Evolutionary conservation across 2,329 filamentous ascomycete genomes (phyloP), one percentile per base, ranked within the genome.

Genomic region (Fusarium sp.): DNA sequence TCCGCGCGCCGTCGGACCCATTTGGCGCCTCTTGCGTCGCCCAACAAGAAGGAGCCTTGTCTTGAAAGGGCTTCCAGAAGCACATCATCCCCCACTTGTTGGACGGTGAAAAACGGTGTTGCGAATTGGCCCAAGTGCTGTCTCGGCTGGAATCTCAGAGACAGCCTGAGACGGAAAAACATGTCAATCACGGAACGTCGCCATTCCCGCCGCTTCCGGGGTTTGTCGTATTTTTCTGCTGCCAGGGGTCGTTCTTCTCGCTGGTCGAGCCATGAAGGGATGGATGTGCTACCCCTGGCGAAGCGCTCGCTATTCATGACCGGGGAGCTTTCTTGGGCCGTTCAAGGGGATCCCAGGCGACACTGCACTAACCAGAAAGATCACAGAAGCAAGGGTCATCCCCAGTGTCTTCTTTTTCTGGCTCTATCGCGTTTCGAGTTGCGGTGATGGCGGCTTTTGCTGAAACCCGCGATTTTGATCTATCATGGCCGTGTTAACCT

Each of bases 381-480:
- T 46, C 42, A 42, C 49, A 46, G 49, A 36, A 57, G 33, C 27
- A 46, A 59, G 57, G 62, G 62, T 56, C 61, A 14, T 4, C 34
- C 29, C 27, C 61, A 60, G 53, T 50, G 50, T 42, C 44, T 67
- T 59, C 71, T 63, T 64, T 64, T 70, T 67, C 55, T 63, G 33
- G 62, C 62, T 50, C 36, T 64, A 54, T 64, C 34, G 42, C 53
- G 73, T 75, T 75, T 75, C 70, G 71, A 70, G 60, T 75, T 75
- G 58, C 71, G 73, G 73, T 68, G 68, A 53, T 54, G 23, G 44
- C 56, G 63, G 55, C n/a, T 44, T 27, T 58, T 44, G 40, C 57
- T 62, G 57, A 71, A 65, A 68, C 65, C 44, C 44, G 33, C 38
- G 23, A 66, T 64, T 25, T 65, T 65, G 55, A 40, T 64, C 58